These are phyloP conservation scores for Sequoia sempervirens DNA, from an alignment of 75 land plant genomes.

Conservation along the genomic window DNA sequence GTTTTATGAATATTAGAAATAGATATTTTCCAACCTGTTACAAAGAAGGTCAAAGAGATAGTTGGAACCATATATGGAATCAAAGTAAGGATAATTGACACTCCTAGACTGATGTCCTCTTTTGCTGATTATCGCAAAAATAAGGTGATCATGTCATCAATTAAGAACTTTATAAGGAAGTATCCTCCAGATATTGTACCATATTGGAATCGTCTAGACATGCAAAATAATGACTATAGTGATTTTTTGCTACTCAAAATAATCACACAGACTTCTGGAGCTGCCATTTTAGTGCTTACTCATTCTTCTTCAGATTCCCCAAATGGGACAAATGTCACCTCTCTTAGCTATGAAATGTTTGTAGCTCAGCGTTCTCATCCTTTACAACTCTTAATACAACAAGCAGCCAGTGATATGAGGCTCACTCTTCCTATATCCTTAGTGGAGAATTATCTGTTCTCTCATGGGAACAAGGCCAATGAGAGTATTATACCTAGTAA, in stretches of 20 bases:
- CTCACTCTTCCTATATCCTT: conserved; percentile 70
- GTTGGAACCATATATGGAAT: conserved; percentile 69
- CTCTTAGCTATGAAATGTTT: conserved; percentile 68
- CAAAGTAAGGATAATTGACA: conserved; percentile 73
- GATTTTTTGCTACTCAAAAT: conserved; percentile 71
- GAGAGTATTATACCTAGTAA: no score
- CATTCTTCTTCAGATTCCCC: conserved; percentile 72
- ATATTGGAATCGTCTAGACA: conserved; percentile 80
- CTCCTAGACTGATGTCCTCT: conserved; percentile 68
- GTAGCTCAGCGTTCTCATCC: conserved; percentile 55
- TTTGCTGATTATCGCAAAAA: conserved; percentile 43
- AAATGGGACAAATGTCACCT: conserved; percentile 67
- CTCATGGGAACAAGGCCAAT: conserved; percentile 51
- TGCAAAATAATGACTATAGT: conserved; percentile 48
- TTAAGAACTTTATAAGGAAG: conserved; percentile 60
- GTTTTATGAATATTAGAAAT: no score
- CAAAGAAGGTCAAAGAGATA: conserved; percentile 62
- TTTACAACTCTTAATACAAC: conserved; percentile 63
- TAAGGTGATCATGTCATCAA: conserved; percentile 52
- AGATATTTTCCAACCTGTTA: conserved; percentile 68
- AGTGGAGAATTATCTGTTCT: conserved; percentile 78
- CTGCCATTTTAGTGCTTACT: conserved; percentile 74
- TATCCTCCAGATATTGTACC: conserved; percentile 76
- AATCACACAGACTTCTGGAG: conserved; percentile 75
- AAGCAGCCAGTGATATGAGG: conserved; percentile 61